Conservation (phyloP, 768 basidiomycete genomes). For the Amanita polypyramis region DNA sequence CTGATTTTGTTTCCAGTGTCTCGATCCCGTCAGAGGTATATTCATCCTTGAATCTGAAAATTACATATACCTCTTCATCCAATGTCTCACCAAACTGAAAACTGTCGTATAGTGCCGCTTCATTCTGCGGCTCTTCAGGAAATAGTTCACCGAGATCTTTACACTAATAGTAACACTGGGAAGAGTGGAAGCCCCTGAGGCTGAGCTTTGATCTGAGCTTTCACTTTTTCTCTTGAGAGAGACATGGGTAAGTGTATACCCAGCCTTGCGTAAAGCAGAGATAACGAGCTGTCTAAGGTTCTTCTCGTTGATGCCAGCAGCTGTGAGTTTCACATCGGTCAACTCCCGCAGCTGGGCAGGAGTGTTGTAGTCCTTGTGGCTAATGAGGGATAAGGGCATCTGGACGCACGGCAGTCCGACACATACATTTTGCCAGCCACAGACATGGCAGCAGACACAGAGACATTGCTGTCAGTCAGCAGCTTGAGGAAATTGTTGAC, state of each 20-base stretch:
- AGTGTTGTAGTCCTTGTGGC: constrained; percentile 66
- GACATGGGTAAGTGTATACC: constrained; percentile 49
- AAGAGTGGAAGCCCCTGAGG: constrained; percentile 7
- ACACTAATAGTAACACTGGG: constrained; percentile 11
- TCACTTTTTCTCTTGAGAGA: constrained; percentile 15
- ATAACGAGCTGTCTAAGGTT: constrained; percentile 54
- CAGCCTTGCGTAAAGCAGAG: constrained; percentile 50
- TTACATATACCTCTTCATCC: constrained; percentile 48
- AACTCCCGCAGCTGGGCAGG: constrained; percentile 44
- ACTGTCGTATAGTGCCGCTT: constrained; percentile 38
- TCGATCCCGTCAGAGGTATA: constrained; percentile 17
- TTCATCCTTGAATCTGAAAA: not conserved
- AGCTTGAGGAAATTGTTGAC: constrained; percentile 46
- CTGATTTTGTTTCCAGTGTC: constrained; percentile 49
- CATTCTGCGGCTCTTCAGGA: constrained; percentile 39
- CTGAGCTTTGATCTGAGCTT: constrained; percentile 11
- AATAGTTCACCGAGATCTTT: constrained; percentile 47
- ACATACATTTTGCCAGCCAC: constrained; percentile 60
- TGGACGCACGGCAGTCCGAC: not conserved
- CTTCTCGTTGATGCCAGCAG: constrained; percentile 50
- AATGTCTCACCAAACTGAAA: constrained; percentile 65
- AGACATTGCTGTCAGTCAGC: constrained; percentile 44
- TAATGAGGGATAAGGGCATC: constrained; percentile 16
- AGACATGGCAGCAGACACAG: constrained; percentile 58
- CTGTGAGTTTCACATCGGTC: constrained; percentile 46